Conservation (phyloP, 176 grass and related monocot genomes). For the Raddia guianensis region DNA sequence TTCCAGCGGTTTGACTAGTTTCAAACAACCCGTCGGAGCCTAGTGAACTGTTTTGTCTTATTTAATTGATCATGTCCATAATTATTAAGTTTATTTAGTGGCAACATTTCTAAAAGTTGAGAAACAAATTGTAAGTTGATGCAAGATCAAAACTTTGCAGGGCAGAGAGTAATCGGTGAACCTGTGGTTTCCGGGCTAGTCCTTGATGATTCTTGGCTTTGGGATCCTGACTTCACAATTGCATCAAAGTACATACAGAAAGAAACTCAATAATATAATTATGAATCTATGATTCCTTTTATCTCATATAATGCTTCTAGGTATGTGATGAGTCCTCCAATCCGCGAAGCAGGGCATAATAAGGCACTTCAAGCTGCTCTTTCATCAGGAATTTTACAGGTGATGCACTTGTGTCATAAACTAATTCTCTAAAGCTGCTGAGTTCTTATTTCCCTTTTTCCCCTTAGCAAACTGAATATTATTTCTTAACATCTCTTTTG, state of each 20-base stretch:
- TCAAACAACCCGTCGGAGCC: neutral
- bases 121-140: conserved; percentile 30
- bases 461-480: neutral
- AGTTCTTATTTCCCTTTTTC: neutral
- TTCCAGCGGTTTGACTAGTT: neutral
- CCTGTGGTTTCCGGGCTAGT: conserved; percentile 92
- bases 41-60: neutral
- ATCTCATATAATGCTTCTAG: conserved; percentile 53
- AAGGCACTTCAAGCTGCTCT: conserved; percentile 87
- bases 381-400: conserved; percentile 91
- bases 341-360: conserved; percentile 82
- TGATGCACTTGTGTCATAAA: conserved; percentile 18
- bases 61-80: conserved; percentile 17
- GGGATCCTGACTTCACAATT: conserved; percentile 79
- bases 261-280: conserved; percentile 11
- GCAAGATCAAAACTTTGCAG: conserved; percentile 47
- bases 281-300: conserved; percentile 23
- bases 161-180: conserved; percentile 92
- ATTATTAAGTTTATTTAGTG: conserved; percentile 12
- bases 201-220: conserved; percentile 97
- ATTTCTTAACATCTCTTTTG: conserved; percentile 1
- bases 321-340: conserved; percentile 98
- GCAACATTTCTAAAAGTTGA: neutral
- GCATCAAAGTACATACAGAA: conserved; percentile 70
- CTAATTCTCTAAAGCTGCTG: neutral